These are phyloP conservation scores for Cephaloascus albidus DNA, from an alignment of 805 yeast species.

Conservation along the genomic window DNA sequence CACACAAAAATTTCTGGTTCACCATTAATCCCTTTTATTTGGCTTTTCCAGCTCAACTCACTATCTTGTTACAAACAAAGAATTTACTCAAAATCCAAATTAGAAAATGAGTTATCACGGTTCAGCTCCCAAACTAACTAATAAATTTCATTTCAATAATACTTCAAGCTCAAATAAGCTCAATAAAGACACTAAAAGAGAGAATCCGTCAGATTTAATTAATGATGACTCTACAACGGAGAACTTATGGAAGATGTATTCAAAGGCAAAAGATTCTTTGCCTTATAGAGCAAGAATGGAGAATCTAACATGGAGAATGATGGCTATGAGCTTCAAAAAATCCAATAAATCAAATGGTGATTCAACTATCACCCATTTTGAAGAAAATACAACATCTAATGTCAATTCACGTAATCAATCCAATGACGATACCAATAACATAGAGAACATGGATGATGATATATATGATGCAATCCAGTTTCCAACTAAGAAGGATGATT, in stretches of 20 bases:
- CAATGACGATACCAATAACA: not conserved
- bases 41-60: no score
- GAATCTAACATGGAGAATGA: constrained; percentile 82
- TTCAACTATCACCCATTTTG: not conserved
- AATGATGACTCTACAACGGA: constrained; percentile 9
- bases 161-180: not conserved
- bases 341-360: not conserved
- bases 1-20: no score
- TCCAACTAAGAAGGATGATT: not conserved
- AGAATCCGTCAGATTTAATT: not conserved
- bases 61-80: no score
- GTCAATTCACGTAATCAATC: not conserved
- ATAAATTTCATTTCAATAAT: not conserved
- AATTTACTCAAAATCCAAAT: no score
- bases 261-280: constrained; percentile 61
- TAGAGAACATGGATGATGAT: not conserved
- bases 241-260: constrained; percentile 71
- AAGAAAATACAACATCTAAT: not conserved
- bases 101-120: constrained; percentile 1
- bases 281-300: constrained; percentile 75
- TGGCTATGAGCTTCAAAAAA: constrained; percentile 38
- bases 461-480: not conserved
- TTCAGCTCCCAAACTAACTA: not conserved
- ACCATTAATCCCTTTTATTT: no score
- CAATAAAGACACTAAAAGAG: not conserved